Conservation (phyloP, 305 asterid species). For the Nicotiana rustica region DNA sequence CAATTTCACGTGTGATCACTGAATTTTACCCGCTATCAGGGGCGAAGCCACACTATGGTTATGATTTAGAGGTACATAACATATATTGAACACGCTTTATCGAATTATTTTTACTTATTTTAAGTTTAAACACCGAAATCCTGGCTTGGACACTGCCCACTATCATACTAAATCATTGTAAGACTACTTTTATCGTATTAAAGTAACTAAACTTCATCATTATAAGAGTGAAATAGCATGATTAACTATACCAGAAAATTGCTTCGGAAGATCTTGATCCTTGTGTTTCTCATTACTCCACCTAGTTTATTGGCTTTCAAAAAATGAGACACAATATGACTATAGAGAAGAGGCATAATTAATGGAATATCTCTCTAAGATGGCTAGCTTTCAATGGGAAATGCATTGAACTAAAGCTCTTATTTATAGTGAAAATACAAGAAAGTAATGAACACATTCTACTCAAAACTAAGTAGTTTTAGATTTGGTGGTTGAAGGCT, state of each 20-base stretch:
- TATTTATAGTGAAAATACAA: not conserved
- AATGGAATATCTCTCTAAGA: constrained; percentile 5
- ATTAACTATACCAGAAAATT: not conserved
- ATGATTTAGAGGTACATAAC: no score
- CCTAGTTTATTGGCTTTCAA: not conserved
- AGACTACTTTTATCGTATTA: no score
- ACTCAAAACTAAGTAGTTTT: not conserved
- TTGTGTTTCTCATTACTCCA: constrained; percentile 1
- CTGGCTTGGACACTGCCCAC: no score
- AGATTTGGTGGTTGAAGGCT: constrained; percentile 24
- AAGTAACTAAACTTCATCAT: no score
- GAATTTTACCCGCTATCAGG: no score
- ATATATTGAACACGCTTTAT: no score
- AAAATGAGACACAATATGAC: not conserved
- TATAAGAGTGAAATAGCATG: no score
- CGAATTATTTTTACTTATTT: no score
- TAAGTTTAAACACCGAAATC: no score
- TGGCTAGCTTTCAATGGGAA: not conserved
- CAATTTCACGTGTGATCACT: no score
- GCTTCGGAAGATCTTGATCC: not conserved
- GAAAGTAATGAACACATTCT: not conserved
- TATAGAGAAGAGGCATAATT: constrained; percentile 3
- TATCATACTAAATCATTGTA: no score
- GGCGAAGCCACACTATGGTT: no score
- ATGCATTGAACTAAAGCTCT: constrained; percentile 11